Percentiles rank a stretch among this genome's conserved stretches.
phyloP scores from a whole-genome alignment of 2,329 filamentous ascomycete species.

The Claviceps purpurea region DNA sequence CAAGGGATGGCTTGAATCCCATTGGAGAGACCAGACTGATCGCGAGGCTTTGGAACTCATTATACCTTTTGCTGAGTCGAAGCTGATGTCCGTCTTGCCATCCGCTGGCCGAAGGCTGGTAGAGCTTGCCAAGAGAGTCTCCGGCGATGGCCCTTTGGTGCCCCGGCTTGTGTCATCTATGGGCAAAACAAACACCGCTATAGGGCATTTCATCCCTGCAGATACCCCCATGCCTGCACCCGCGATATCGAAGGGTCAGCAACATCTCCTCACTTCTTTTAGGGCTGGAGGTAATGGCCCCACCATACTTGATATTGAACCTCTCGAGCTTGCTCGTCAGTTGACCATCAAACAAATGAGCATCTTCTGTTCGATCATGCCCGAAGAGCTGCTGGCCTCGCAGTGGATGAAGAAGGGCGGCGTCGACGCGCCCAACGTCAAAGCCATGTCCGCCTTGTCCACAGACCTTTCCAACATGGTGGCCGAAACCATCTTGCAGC shows the following conservation, averaged over 20 bases:
- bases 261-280: constrained; percentile 58
- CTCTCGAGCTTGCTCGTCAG: constrained; percentile 81
- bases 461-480: constrained; percentile 89
- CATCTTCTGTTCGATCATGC: constrained; percentile 83
- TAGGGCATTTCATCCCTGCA: constrained; percentile 54
- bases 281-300: constrained; percentile 57
- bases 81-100: constrained; percentile 55
- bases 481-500: constrained; percentile 77
- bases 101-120: constrained; percentile 67
- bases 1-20: constrained; percentile 93
- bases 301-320: constrained; percentile 79
- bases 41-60: constrained; percentile 63
- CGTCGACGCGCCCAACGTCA: constrained; percentile 72
- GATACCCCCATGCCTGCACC: constrained; percentile 60
- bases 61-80: constrained; percentile 62
- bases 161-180: constrained; percentile 75
- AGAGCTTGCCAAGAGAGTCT: constrained; percentile 69
- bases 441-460: constrained; percentile 83
- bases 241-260: constrained; percentile 62
- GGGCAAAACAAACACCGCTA: constrained; percentile 71
- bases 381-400: constrained; percentile 79
- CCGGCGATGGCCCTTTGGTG: constrained; percentile 60
- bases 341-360: constrained; percentile 83
- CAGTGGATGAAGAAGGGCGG: constrained; percentile 89
- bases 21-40: constrained; percentile 81